Evolutionary conservation across 495 filamentous ascomycete species (phyloP).

Genomic region (Umbilicaria muhlenbergii): DNA sequence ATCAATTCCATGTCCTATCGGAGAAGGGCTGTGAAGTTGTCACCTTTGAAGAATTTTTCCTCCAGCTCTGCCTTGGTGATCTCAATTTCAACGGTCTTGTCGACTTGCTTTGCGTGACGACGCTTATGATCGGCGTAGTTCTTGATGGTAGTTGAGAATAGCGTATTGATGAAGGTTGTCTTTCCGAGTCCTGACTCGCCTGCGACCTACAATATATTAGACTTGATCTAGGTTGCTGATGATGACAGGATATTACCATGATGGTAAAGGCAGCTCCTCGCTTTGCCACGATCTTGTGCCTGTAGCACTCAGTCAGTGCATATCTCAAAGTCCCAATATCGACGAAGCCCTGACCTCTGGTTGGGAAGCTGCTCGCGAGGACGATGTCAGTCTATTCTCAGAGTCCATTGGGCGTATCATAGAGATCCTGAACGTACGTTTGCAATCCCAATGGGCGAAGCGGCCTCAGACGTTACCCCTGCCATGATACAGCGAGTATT

Average conservation of each 20-base stretch:
- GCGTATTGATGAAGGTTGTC: conserved; percentile 99
- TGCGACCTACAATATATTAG: conserved; percentile 55
- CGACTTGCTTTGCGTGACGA: conserved; percentile 95
- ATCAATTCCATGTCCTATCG: conserved; percentile 3
- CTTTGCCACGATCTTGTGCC: conserved; percentile 99
- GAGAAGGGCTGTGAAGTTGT: not conserved
- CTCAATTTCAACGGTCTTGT: conserved; percentile 99
- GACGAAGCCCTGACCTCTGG: conserved; percentile 46
- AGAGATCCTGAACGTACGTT: conserved; percentile 44
- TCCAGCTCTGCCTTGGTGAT: conserved; percentile 99
- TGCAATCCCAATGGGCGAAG: conserved; percentile 97
- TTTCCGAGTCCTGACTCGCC: conserved; percentile 97
- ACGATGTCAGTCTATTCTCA: not conserved
- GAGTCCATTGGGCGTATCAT: not conserved
- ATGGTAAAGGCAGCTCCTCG: conserved; percentile 97
- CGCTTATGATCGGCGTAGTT: conserved; percentile 99
- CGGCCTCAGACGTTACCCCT: conserved; percentile 62
- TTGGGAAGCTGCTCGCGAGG: conserved; percentile 52
- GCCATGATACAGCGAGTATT: conserved; percentile 40
- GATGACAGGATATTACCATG: conserved; percentile 50
- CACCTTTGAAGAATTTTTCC: conserved; percentile 99
- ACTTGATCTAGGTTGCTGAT: not conserved
- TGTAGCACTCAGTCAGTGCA: conserved; percentile 15
- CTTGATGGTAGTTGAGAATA: conserved; percentile 99
- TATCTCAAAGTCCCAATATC: not conserved